A percentile compares a stretch with the other conserved stretches of the same genome.
Evolutionary conservation across 1,284 basidiomycete genomes (phyloP).

Genomic region (Cutaneotrichosporon sp.): DNA sequence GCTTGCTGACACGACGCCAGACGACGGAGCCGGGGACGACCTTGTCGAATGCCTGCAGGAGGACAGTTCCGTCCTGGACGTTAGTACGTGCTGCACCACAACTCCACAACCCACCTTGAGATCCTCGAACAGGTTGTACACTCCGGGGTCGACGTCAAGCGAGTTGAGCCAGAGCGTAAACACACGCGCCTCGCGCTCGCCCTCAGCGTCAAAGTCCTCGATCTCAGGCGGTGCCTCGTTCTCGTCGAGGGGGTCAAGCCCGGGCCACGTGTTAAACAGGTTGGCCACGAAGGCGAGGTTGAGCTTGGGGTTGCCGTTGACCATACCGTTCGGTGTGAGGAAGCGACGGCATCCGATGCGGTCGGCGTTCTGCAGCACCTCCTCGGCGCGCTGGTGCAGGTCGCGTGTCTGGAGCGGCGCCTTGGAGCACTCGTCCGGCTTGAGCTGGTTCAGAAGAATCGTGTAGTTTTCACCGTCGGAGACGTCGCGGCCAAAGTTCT

Average conservation of each 20-base stretch:
- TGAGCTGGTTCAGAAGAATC: constrained; percentile 87
- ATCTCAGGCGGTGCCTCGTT: constrained; percentile 66
- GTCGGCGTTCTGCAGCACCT: constrained; percentile 89
- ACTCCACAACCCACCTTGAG: constrained; percentile 61
- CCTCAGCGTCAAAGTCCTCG: constrained; percentile 98
- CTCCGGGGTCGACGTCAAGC: constrained; percentile 88
- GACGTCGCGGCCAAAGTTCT: constrained; percentile 95
- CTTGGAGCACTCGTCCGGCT: constrained; percentile 88
- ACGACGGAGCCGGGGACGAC: constrained; percentile 84
- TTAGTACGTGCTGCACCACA: too few species aligned
- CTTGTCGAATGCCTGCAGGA: constrained; percentile 96
- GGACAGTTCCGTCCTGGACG: constrained; percentile 65
- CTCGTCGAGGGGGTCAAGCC: constrained; percentile 86
- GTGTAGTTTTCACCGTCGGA: constrained; percentile 97
- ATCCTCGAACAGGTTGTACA: constrained; percentile 96
- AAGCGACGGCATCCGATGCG: constrained; percentile 93
- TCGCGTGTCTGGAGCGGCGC: constrained; percentile 83
- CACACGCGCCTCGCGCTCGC: constrained; percentile 93
- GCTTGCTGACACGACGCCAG: constrained; percentile 91
- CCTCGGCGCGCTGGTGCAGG: constrained; percentile 75
- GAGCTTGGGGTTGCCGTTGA: constrained; percentile 93
- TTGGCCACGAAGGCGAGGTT: constrained; percentile 98
- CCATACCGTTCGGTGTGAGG: constrained; percentile 82
- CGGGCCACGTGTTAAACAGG: constrained; percentile 96
- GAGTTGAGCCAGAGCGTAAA: constrained; percentile 98